Conservation (phyloP, 192 early-diverging fungal genomes). For the Dissophora ornata region DNA sequence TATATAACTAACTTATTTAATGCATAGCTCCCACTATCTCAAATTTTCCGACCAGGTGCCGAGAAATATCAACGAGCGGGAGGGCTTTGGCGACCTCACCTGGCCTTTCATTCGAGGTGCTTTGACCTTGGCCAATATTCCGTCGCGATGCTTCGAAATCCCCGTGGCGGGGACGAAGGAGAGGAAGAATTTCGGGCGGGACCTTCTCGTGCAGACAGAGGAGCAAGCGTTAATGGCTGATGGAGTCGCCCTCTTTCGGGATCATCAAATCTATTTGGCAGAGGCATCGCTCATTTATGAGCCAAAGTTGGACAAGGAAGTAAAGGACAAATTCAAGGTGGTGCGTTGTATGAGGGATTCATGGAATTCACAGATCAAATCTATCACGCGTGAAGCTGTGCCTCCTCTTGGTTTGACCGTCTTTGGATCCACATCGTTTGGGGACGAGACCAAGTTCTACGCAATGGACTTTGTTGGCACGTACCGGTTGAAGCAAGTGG, state of each 20-base stretch:
- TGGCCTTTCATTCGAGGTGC: constrained; percentile 34
- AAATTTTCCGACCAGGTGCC: not conserved
- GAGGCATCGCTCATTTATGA: constrained; percentile 17
- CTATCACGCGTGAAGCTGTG: constrained; percentile 8
- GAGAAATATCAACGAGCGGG: constrained; percentile 22
- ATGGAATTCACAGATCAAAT: constrained; percentile 14
- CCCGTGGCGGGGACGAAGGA: constrained; percentile 13
- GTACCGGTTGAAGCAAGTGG: not conserved
- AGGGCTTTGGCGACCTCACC: constrained; percentile 22
- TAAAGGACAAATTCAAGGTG: constrained; percentile 19
- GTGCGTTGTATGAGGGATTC: constrained; percentile 23
- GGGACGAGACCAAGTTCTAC: constrained; percentile 18
- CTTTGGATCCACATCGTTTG: constrained; percentile 24
- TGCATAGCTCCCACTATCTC: constrained; percentile 7
- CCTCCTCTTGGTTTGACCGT: constrained; percentile 8
- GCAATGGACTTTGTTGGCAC: constrained; percentile 12
- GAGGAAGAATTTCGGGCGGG: constrained; percentile 6
- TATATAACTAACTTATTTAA: no score
- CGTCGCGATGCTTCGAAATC: constrained; percentile 13
- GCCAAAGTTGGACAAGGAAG: constrained; percentile 12
- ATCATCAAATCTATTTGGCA: constrained; percentile 30
- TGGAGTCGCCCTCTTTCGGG: constrained; percentile 16
- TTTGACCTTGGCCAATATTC: constrained; percentile 11
- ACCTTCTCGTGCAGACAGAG: constrained; percentile 2
- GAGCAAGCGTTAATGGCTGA: constrained; percentile 21